These are phyloP conservation scores for Verticillium albo-atrum DNA, from an alignment of 2,329 filamentous ascomycete genomes.

Conservation along the genomic window DNA sequence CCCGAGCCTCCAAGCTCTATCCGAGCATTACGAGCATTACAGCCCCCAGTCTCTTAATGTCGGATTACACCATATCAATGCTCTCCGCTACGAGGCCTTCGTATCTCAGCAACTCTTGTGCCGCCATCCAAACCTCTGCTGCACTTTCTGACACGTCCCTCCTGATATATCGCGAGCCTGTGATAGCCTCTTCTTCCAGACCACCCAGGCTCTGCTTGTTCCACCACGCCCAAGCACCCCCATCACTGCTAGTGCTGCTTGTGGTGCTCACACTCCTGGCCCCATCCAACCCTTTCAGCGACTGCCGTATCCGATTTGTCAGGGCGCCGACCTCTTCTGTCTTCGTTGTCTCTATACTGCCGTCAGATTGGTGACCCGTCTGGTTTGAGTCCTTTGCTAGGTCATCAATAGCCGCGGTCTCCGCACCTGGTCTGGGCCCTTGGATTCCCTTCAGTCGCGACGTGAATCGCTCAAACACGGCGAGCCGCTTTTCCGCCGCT, in stretches of 20 bases:
- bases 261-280: neutral
- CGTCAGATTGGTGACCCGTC: neutral
- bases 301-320: neutral
- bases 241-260: constrained; percentile 5
- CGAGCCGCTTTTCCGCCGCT: constrained; percentile 48
- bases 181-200: neutral
- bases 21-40: no score
- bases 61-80: no score
- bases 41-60: no score
- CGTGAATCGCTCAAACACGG: constrained; percentile 41
- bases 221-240: constrained; percentile 11
- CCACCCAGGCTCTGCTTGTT: neutral
- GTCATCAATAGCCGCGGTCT: neutral
- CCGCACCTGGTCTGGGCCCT: neutral
- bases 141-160: constrained; percentile 8
- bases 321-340: neutral
- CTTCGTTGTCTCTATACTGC: neutral
- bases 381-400: neutral
- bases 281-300: constrained; percentile 3
- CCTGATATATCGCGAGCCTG: neutral
- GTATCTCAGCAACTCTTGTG: constrained; percentile 22
- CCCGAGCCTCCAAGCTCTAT: no score
- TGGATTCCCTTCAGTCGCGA: constrained; percentile 24
- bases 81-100: constrained; percentile 9
- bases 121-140: constrained; percentile 25